Base-by-base conservation (phyloP, 2,329 filamentous ascomycete species). In the Aspergillus aculeatus region DNA sequence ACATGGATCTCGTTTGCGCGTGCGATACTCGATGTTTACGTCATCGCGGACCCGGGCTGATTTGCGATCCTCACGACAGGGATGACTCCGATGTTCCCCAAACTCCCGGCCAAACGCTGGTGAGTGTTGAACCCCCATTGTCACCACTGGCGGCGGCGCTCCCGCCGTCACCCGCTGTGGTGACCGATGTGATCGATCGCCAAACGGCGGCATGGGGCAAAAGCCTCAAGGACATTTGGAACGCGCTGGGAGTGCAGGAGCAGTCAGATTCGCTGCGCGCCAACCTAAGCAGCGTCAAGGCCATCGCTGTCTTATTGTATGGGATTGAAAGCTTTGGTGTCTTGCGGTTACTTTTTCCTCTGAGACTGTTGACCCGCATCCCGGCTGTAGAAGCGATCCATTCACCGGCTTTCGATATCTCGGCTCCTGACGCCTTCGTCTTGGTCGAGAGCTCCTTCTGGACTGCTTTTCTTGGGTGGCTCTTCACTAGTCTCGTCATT, bases 391-490 rank as follows among this genome's bases (percentile, higher is more conserved):
- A 75, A 12, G 73, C 80, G 21, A 74, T 91, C 23, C 80, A 82
- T 58, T 84, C 84, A 14, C 77, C 80, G 6, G 83, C 85, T 62
- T 82, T 85, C 64, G 80, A 86, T 2, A 81, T 96, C 62, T 83
- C 85, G 68, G 76, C 95, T 21, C 92, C 93, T 0, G 91, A 98
- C 75, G 81, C 96, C 67, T 96, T 95, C 75, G 77, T 89, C 31
- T 80, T 97, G 9, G 77, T 96, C 41, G 90, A 89, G 1, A 79
- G 83, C 44, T 84, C 84, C 26, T 98, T 96, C 83, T 98, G 94
- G 94, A 87, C 85, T 0, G 89, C 93, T 0, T 86, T 90, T 57
- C 81, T 87, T 7, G 82, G 92, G 21, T 98, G 93, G 92, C 74
- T 86, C 5, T 73, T 88, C 38, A 95, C 92, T 10, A 89, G 86